A percentile compares a stretch with the other conserved stretches of the same genome.
Evolutionary conservation across 345 rosid genomes (phyloP).

Genomic region (Acer negundo): DNA sequence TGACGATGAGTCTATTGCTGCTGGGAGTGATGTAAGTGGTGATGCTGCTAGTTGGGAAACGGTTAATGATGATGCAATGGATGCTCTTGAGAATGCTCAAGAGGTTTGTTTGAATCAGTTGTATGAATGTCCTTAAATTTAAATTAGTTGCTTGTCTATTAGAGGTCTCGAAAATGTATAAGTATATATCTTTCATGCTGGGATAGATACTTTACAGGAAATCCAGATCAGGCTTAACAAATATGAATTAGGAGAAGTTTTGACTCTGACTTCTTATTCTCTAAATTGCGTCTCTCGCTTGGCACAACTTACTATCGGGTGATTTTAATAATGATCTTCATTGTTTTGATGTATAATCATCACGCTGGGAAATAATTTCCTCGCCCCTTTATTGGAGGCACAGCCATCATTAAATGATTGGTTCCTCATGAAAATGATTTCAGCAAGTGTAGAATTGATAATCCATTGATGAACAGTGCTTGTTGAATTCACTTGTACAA

Average conservation of each 20-base stretch:
- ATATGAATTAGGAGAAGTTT: neutral
- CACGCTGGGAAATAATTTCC: neutral
- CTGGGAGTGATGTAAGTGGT: slow-evolving; percentile 84
- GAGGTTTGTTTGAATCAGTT: slow-evolving; percentile 61
- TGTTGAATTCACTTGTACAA: slow-evolving; percentile 4
- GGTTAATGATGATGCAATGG: slow-evolving; percentile 67
- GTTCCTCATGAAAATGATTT: neutral
- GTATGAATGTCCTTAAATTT: slow-evolving; percentile 17
- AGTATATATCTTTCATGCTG: neutral
- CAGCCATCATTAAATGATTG: slow-evolving; percentile 14
- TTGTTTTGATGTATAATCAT: neutral
- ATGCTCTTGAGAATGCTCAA: slow-evolving; percentile 52
- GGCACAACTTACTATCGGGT: neutral
- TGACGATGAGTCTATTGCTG: slow-evolving; percentile 79
- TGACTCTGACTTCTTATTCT: neutral
- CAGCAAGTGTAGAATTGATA: neutral
- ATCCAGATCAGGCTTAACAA: neutral
- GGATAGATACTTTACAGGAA: neutral
- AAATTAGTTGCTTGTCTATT: neutral
- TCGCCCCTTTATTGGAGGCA: neutral
- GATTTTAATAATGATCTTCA: neutral
- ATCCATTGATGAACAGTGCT: slow-evolving; percentile 9
- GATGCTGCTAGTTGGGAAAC: slow-evolving; percentile 99
- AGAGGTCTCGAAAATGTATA: neutral
- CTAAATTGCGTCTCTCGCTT: neutral